phyloP scores from a whole-genome alignment of 2,329 filamentous ascomycete species.

The Esteya vermicola region DNA sequence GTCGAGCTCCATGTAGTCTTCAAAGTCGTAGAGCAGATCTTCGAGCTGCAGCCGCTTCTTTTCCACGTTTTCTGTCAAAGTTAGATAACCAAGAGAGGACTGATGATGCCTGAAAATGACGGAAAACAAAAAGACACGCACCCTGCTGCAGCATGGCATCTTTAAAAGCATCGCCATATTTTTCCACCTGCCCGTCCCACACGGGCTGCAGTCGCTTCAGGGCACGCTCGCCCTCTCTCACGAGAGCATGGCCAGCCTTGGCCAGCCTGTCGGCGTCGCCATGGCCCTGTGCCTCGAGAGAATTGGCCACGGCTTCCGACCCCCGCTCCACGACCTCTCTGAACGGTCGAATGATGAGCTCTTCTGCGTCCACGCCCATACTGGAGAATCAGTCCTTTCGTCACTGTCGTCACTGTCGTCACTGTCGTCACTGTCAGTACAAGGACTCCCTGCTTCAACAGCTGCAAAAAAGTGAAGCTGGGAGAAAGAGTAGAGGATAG shows the following conservation, averaged over 20 bases:
- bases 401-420: too few species aligned
- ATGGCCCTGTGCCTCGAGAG: conserved; percentile 12
- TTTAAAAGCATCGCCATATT: conserved; percentile 22
- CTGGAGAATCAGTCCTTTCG: background rate
- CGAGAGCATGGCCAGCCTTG: conserved; percentile 17
- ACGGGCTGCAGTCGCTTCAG: conserved; percentile 22
- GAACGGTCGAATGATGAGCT: conserved; percentile 22
- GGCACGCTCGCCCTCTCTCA: conserved; percentile 20
- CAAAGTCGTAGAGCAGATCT: conserved; percentile 28
- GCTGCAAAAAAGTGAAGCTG: too few species aligned
- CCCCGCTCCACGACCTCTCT: conserved; percentile 23
- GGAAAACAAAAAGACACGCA: conserved; percentile 5
- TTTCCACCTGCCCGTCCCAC: conserved; percentile 22
- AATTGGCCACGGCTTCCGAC: conserved; percentile 21
- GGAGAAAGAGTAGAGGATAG: too few species aligned
- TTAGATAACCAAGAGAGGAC: background rate
- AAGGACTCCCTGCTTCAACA: too few species aligned
- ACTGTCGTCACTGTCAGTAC: too few species aligned
- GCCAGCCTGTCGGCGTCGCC: conserved; percentile 13
- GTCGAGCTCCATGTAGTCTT: conserved; percentile 24
- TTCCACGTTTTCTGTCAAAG: conserved; percentile 15
- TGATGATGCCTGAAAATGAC: too few species aligned
- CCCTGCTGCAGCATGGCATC: conserved; percentile 21
- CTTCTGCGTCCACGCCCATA: conserved; percentile 15
- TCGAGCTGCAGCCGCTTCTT: conserved; percentile 19